Conservation (phyloP, 2,329 filamentous ascomycete species). For the Penicillium glabrum region DNA sequence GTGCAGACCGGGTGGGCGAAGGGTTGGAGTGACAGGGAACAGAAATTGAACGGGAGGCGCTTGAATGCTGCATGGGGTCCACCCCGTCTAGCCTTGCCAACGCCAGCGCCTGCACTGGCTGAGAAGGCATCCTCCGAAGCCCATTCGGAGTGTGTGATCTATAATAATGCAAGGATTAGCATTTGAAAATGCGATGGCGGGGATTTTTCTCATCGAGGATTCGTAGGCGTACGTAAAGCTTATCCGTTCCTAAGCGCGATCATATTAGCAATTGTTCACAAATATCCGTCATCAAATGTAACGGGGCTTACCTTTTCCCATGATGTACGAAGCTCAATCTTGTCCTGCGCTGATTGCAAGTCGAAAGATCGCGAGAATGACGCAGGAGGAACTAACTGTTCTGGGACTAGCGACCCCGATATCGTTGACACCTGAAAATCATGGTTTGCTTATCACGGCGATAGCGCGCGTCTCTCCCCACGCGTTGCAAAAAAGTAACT, state of each 20-base stretch:
- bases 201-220: not conserved
- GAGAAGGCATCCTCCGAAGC: conserved; percentile 85
- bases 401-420: conserved; percentile 10
- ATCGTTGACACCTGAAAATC: not conserved
- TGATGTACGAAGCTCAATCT: conserved; percentile 15
- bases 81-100: conserved; percentile 54
- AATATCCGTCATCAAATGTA: not conserved
- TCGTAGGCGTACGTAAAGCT: conserved; percentile 45
- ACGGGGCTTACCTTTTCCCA: conserved; percentile 30
- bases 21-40: conserved; percentile 90
- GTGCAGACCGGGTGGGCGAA: conserved; percentile 96
- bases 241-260: conserved; percentile 45
- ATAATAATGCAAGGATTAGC: conserved; percentile 17
- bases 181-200: conserved; percentile 14
- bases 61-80: conserved; percentile 68
- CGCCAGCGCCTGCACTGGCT: conserved; percentile 71
- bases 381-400: conserved; percentile 16
- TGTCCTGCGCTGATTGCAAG: conserved; percentile 6
- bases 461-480: conserved; percentile 2
- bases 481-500: not conserved
- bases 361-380: conserved; percentile 16
- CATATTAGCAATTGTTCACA: not conserved
- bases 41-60: conserved; percentile 95
- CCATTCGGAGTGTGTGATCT: conserved; percentile 98
- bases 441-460: not conserved